A percentile compares a stretch with the other conserved stretches of the same genome.
Conservation (phyloP, 2,329 filamentous ascomycete species). For the Bretziella fagacearum region DNA sequence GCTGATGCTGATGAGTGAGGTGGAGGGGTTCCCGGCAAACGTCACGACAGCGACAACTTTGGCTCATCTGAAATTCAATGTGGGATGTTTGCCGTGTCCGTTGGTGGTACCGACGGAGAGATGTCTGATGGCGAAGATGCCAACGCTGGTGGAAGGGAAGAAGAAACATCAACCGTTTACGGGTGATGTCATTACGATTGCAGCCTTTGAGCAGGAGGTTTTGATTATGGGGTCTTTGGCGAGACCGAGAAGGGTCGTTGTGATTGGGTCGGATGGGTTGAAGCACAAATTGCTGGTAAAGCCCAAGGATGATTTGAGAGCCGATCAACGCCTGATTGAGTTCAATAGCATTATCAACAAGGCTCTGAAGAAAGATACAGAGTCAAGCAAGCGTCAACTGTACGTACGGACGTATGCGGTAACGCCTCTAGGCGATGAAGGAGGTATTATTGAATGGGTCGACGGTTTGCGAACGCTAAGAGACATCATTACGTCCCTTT, state of each 20-base stretch:
- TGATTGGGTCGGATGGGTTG: constrained; percentile 75
- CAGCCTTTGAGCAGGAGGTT: constrained; percentile 69
- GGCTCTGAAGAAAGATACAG: constrained; percentile 76
- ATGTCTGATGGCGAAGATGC: constrained; percentile 67
- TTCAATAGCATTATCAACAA: constrained; percentile 98
- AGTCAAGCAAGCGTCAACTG: constrained; percentile 74
- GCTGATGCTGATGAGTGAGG: constrained; percentile 63
- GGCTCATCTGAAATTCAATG: constrained; percentile 61
- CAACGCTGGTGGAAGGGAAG: constrained; percentile 44
- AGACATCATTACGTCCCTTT: constrained; percentile 69
- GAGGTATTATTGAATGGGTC: constrained; percentile 96
- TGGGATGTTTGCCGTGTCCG: constrained; percentile 64
- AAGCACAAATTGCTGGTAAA: constrained; percentile 87
- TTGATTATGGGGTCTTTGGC: constrained; percentile 81
- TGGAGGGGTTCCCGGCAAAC: constrained; percentile 53
- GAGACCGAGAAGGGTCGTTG: constrained; percentile 75
- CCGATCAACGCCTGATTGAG: constrained; percentile 96
- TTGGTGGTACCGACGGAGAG: constrained; percentile 81
- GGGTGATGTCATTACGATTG: constrained; percentile 68
- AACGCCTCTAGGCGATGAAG: constrained; percentile 92
- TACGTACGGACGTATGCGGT: constrained; percentile 97
- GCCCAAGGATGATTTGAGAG: constrained; percentile 92
- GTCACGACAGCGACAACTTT: constrained; percentile 55
- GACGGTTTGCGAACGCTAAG: constrained; percentile 87
- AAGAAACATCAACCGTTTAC: constrained; percentile 76